Conservation (phyloP, 192 early-diverging fungal genomes). For the Gonapodya prolifera region DNA sequence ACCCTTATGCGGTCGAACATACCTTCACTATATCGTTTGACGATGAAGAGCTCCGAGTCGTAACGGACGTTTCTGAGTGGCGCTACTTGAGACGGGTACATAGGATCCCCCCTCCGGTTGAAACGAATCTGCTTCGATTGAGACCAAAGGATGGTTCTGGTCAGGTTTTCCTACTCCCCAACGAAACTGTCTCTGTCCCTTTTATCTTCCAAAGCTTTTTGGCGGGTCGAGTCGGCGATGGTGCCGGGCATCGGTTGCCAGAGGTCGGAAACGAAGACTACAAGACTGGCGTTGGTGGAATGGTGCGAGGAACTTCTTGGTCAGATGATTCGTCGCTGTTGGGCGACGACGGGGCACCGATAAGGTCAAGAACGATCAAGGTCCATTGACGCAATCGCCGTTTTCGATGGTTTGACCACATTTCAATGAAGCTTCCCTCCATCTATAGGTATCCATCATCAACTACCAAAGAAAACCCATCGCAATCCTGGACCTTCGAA, state of each 20-base stretch:
- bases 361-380: constrained; percentile 6
- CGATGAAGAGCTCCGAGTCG: constrained; percentile 3
- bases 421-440: background rate
- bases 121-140: background rate
- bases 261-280: background rate
- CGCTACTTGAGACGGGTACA: background rate
- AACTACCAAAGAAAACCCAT: constrained; percentile 7
- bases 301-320: constrained; percentile 2
- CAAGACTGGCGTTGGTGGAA: background rate
- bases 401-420: too few relatives aligned
- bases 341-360: background rate
- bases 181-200: constrained; percentile 6
- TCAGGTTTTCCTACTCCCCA: constrained; percentile 4
- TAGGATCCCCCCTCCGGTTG: constrained; percentile 1
- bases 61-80: constrained; percentile 3
- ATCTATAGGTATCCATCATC: background rate
- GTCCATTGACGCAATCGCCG: too few relatives aligned
- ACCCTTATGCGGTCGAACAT: constrained; percentile 10
- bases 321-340: background rate
- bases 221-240: background rate
- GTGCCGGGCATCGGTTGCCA: background rate
- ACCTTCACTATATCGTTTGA: constrained; percentile 6
- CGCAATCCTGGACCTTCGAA: background rate
- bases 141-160: background rate
- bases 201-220: constrained; percentile 7